phyloP scores from a whole-genome alignment of 805 yeast genomes.

The Schizosaccharomyces lindneri region DNA sequence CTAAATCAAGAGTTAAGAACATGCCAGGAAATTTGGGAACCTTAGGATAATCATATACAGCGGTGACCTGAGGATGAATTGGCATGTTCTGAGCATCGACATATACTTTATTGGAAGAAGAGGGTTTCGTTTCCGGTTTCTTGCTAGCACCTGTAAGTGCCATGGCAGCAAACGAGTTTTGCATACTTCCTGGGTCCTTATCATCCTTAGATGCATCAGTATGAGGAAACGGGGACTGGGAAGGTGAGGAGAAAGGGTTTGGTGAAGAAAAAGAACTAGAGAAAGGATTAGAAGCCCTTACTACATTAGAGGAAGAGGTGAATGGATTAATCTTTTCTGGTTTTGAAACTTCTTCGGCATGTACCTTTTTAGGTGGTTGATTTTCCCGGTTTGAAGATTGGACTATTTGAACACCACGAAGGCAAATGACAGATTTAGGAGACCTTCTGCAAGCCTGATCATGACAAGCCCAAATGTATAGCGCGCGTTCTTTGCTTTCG shows the following conservation, averaged over 20 bases:
- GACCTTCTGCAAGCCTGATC: slow-evolving; percentile 39
- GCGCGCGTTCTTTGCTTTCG: slow-evolving; percentile 43
- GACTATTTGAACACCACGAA: neutral
- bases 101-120: too few relatives aligned
- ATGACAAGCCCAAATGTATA: slow-evolving; percentile 59
- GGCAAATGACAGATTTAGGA: slow-evolving; percentile 24
- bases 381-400: neutral
- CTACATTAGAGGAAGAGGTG: neutral
- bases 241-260: too few relatives aligned
- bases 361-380: neutral
- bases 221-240: too few relatives aligned
- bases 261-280: neutral
- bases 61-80: neutral
- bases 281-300: neutral
- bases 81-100: neutral
- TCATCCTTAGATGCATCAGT: too few relatives aligned
- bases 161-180: too few relatives aligned
- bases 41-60: neutral
- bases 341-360: neutral
- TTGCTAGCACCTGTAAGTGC: too few relatives aligned
- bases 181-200: too few relatives aligned
- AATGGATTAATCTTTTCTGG: neutral
- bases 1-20: neutral
- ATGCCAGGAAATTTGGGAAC: neutral
- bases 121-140: too few relatives aligned